Conservation (phyloP, 148 eudicot genomes). For the Limonium bicolor region DNA sequence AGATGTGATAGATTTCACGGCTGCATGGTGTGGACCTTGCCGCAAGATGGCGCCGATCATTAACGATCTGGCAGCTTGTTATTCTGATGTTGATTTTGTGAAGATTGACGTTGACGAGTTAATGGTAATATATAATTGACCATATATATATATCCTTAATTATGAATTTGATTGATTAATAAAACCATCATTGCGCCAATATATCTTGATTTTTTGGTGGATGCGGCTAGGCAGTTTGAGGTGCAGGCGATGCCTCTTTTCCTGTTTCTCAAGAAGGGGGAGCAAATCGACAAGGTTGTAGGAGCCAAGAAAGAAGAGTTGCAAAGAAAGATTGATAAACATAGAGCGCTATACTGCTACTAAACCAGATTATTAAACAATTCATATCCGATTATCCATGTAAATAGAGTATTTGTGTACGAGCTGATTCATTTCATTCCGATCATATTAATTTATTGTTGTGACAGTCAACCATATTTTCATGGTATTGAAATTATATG, state of each 20-base stretch:
- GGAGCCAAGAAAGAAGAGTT: conserved; percentile 38
- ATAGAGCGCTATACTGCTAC: too few species aligned
- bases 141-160: too few species aligned
- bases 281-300: conserved; percentile 25
- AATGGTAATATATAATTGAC: background rate
- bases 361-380: too few species aligned
- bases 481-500: too few species aligned
- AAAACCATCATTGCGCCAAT: too few species aligned
- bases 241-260: conserved; percentile 43
- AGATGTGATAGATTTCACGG: conserved; percentile 8
- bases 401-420: too few species aligned
- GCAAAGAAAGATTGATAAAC: conserved; percentile 29
- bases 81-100: conserved; percentile 6
- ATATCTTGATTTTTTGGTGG: too few species aligned
- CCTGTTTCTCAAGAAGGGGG: conserved; percentile 31
- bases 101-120: conserved; percentile 12
- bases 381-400: too few species aligned
- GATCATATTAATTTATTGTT: too few species aligned
- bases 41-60: conserved; percentile 4
- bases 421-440: too few species aligned
- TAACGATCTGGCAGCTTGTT: background rate
- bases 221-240: conserved; percentile 26
- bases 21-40: conserved; percentile 10
- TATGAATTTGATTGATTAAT: too few species aligned
- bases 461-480: too few species aligned